Evolutionary conservation across 2,329 filamentous ascomycete genomes (phyloP).

Genomic region (Claviceps sp.): DNA sequence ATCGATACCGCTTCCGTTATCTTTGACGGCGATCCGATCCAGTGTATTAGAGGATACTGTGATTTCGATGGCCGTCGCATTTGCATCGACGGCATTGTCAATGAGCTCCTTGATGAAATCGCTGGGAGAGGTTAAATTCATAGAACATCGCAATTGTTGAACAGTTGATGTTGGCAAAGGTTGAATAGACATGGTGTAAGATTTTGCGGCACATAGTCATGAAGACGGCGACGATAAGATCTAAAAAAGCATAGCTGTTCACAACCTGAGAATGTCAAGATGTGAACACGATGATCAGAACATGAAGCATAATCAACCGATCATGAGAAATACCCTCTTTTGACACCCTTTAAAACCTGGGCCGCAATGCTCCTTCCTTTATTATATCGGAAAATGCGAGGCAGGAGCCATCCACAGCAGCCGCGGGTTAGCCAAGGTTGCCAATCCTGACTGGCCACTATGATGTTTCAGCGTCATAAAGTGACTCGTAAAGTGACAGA

Average conservation of each 20-base stretch:
- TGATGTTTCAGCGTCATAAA: no score
- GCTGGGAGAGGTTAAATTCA: conserved; percentile 44
- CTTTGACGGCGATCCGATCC: conserved; percentile 55
- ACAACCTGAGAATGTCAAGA: no score
- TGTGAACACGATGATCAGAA: no score
- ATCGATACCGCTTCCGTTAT: conserved; percentile 61
- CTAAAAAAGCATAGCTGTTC: not conserved
- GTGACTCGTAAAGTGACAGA: no score
- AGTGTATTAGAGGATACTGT: conserved; percentile 51
- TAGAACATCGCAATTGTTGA: conserved; percentile 45
- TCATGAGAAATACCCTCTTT: no score
- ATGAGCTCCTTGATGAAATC: conserved; percentile 63
- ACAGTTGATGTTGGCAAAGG: conserved; percentile 34
- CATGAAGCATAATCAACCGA: no score
- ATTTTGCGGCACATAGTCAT: not conserved
- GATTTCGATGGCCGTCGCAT: conserved; percentile 52
- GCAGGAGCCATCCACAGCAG: conserved; percentile 2
- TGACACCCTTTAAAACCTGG: not conserved
- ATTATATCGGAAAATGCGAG: not conserved
- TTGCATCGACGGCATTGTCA: conserved; percentile 64
- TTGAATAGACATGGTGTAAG: conserved; percentile 32
- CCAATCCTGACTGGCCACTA: no score
- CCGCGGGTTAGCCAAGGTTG: not conserved
- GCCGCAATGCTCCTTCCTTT: not conserved
- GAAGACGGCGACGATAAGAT: not conserved